Evolutionary conservation across 345 rosid species (phyloP), one percentile per base, ranked within the genome.

Genomic region (Syzygium aqueum): DNA sequence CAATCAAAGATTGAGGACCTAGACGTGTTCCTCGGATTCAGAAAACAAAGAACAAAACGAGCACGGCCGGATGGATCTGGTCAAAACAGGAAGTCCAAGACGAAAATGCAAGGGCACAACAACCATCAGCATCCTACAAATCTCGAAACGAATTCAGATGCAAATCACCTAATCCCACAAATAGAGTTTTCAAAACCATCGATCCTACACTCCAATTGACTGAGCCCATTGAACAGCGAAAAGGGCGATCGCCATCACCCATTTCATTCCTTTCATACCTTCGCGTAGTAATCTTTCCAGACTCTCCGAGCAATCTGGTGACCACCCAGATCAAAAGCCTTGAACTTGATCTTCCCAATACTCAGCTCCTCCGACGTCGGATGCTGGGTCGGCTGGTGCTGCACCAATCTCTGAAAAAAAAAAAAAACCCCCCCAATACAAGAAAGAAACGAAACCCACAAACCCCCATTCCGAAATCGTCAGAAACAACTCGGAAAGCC

Each of bases 321-420:
- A 23, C 96, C 96, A 27, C 98, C 98, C 92, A 95, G 92, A 93
- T 95, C 96, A 19, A 95, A 95, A 87, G 98, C 98, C 88, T 93
- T 95, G 92, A 95, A 95, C 92, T 95, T 94, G 92, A 95, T 95
- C 91, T 93, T 94, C 49, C 96, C 96, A 51, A 94, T 94, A 82
- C 96, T 93, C 87, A 95, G 89, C 89, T 94, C 98, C 94, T 95
- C 98, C 28, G 96, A 94, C 7, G 95, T 93, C 11, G 98, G 98
- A 30, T 94, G 95, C 89, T 94, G 96, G 7, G 96, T 94, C 50
- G 96, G 98, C 90, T 94, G 95, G 84, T 95, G 98, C 85, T 94
- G 96, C 53, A 93, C 96, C 89, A 95, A 88, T 87, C 98, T 94
- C 98, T 94, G 91, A 82, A 56, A 43, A 51, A 50, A 54, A 84